Conservation (phyloP, 192 early-diverging fungal genomes). For the Pecoramyces ruminantium region DNA sequence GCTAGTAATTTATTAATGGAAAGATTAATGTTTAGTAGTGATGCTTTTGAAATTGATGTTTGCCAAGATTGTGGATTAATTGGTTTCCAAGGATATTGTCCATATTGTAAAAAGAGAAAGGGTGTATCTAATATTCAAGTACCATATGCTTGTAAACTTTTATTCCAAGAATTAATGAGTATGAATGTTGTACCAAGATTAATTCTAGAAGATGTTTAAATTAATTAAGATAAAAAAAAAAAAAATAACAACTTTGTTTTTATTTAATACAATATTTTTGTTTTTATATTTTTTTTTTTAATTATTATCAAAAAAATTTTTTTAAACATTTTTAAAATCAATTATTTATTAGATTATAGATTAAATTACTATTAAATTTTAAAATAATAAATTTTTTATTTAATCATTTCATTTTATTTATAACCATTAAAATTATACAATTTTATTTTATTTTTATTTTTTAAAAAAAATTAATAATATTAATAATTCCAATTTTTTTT, state of each 20-base stretch:
- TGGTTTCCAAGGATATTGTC: slow-evolving; percentile 36
- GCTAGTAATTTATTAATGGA: slow-evolving; percentile 84
- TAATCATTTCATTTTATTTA: too few relatives aligned
- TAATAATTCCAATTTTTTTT: too few relatives aligned
- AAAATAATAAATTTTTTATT: not conserved
- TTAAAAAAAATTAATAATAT: too few relatives aligned
- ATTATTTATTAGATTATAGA: not conserved
- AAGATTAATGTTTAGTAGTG: slow-evolving; percentile 79
- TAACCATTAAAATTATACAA: not conserved
- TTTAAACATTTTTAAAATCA: not conserved
- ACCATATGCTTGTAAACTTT: slow-evolving; percentile 90
- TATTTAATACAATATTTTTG: not conserved
- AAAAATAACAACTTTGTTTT: too few relatives aligned
- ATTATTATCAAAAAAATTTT: not conserved
- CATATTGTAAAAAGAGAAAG: slow-evolving; percentile 67
- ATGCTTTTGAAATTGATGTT: slow-evolving; percentile 82
- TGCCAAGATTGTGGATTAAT: slow-evolving; percentile 83
- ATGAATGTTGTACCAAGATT: slow-evolving; percentile 8
- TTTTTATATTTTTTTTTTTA: not conserved
- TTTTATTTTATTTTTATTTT: too few relatives aligned
- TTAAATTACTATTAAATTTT: not conserved
- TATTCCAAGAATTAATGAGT: slow-evolving; percentile 89
- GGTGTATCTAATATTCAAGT: slow-evolving; percentile 81
- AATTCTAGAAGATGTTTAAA: slow-evolving; percentile 14
- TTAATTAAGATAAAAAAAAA: not conserved